A percentile compares a stretch with the other conserved stretches of the same genome.
phyloP scores from a whole-genome alignment of 2,329 filamentous ascomycete genomes.

The Curvularia hawaiiensis region DNA sequence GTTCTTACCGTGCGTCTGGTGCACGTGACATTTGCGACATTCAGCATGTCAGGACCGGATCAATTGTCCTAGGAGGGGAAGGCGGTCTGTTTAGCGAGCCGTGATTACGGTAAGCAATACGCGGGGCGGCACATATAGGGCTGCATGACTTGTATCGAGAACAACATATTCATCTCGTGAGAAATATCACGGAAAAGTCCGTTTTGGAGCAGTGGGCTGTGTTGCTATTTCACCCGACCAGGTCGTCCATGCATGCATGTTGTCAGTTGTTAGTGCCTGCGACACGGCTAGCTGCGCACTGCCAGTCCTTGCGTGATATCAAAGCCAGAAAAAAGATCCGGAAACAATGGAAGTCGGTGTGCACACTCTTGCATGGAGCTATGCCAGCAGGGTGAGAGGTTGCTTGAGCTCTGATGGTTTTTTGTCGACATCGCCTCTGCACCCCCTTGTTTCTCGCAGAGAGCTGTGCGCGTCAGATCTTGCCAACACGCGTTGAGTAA shows the following conservation, averaged over 20 bases:
- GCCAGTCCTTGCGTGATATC: background rate
- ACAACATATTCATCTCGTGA: background rate
- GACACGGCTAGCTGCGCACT: background rate
- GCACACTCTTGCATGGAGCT: background rate
- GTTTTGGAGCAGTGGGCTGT: background rate
- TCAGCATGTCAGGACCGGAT: background rate
- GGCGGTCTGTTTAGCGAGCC: conserved; percentile 1
- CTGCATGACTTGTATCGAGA: background rate
- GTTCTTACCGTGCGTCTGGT: background rate
- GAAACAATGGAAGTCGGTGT: background rate
- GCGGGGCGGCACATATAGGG: background rate
- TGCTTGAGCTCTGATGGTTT: background rate
- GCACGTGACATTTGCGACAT: background rate
- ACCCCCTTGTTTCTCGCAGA: background rate
- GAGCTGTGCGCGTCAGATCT: background rate
- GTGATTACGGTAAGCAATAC: background rate
- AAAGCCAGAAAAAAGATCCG: background rate
- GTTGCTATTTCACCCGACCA: background rate
- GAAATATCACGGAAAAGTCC: background rate
- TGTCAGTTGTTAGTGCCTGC: background rate
- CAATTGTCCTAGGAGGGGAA: background rate
- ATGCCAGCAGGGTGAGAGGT: background rate
- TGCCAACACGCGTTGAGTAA: background rate
- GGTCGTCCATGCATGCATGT: background rate
- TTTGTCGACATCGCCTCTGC: background rate